These are phyloP conservation scores for Erythrophleum ivorense DNA, from an alignment of 331 rosid species.

Conservation along the genomic window DNA sequence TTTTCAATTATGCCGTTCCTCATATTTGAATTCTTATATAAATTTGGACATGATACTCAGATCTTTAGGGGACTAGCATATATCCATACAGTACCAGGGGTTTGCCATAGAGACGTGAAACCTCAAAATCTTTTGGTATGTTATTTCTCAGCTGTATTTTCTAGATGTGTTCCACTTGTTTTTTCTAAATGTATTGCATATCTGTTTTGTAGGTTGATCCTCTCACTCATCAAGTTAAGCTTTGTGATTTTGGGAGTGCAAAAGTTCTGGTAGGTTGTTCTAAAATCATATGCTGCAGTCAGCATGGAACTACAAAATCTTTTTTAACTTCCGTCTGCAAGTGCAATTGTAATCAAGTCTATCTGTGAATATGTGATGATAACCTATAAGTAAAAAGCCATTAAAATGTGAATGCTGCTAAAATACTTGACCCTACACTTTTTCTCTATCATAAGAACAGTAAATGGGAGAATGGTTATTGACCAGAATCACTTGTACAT, in stretches of 20 bases:
- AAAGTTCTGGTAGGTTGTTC: slow-evolving; percentile 72
- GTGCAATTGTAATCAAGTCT: not conserved
- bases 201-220: slow-evolving; percentile 70
- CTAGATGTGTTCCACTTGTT: not conserved
- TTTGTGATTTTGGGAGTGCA: slow-evolving; percentile 94
- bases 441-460: slow-evolving; percentile 16
- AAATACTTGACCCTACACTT: slow-evolving; percentile 2
- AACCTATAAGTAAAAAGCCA: slow-evolving; percentile 1
- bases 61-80: slow-evolving; percentile 89
- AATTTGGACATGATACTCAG: slow-evolving; percentile 49
- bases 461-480: slow-evolving; percentile 12
- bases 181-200: slow-evolving; percentile 27
- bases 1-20: not conserved
- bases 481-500: not conserved
- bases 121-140: slow-evolving; percentile 90
- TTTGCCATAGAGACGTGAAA: slow-evolving; percentile 92
- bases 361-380: slow-evolving; percentile 7
- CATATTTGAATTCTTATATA: slow-evolving; percentile 12
- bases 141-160: slow-evolving; percentile 15
- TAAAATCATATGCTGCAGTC: not conserved
- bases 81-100: slow-evolving; percentile 78
- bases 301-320: slow-evolving; percentile 3
- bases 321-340: not conserved
- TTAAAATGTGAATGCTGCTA: slow-evolving; percentile 20
- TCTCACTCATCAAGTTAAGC: slow-evolving; percentile 87